phyloP scores from a whole-genome alignment of 2,329 filamentous ascomycete genomes.

The Mollisia scopiformis region DNA sequence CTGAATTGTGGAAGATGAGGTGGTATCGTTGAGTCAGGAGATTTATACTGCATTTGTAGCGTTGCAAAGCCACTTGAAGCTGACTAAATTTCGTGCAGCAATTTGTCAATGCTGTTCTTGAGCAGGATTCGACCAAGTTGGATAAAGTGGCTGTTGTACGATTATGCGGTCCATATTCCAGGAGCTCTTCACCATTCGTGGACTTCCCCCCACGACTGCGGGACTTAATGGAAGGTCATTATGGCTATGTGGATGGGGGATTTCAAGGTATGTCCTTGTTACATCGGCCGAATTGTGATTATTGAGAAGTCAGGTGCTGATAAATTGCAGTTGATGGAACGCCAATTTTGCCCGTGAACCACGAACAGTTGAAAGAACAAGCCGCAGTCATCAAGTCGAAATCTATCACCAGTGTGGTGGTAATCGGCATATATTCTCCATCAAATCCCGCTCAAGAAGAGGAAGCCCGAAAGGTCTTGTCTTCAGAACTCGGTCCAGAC shows the following conservation, averaged over 20 bases:
- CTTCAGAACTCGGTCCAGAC: constrained; percentile 39
- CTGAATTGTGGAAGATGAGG: not conserved
- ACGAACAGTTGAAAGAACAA: constrained; percentile 33
- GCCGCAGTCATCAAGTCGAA: constrained; percentile 34
- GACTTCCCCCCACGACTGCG: constrained; percentile 51
- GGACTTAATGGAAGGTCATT: constrained; percentile 49
- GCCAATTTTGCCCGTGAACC: constrained; percentile 25
- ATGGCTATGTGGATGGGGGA: constrained; percentile 50
- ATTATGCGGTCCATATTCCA: constrained; percentile 49
- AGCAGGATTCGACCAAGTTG: constrained; percentile 51
- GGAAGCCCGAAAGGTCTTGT: constrained; percentile 49
- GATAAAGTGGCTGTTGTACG: constrained; percentile 55
- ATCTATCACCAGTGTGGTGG: constrained; percentile 49
- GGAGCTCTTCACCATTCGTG: constrained; percentile 51
- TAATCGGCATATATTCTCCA: constrained; percentile 61
- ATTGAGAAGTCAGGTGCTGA: constrained; percentile 6
- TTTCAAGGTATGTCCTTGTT: constrained; percentile 29
- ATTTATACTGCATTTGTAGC: not conserved
- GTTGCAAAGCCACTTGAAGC: not conserved
- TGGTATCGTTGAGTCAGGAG: not conserved
- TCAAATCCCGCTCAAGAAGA: constrained; percentile 60
- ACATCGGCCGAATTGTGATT: not conserved
- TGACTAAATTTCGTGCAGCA: constrained; percentile 34
- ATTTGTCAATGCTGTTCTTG: constrained; percentile 55
- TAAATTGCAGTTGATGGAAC: constrained; percentile 30